Evolutionary conservation across 1,139 yeast species (phyloP), one percentile per base, ranked within the genome.

Genomic region (Yueomyces sp.): DNA sequence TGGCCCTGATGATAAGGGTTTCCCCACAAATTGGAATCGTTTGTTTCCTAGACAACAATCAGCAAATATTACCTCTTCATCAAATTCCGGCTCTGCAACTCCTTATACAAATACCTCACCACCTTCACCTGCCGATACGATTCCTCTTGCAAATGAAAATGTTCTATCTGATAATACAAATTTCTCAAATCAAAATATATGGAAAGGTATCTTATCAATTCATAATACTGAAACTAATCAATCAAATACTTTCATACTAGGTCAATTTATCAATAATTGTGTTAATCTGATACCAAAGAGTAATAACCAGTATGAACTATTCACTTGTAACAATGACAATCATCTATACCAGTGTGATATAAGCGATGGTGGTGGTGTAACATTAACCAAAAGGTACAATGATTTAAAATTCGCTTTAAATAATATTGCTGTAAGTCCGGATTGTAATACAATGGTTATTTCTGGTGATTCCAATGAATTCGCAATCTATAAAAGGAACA

Each of bases 321-420:
- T 75, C 50, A 76, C 84, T 12, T 86, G 96, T 62, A 87, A 86
- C 59, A 87, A 87, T 57, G 96, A 87, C 59, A 74, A 77, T 40
- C 68, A 73, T 45, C 64, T 87, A 43, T 86, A 87, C 59, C 67
- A 73, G 45, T 70, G 84, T 44, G 81, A 79, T 50, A 68, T 85
- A 28, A 55, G 60, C 46, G 68, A 72, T 45, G 69, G 75, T n/a
- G 61, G 69, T 4, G 9, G 6, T 29, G 64, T 75, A 28, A 62
- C 57, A 35, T 44, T 60, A 5, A 56, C 67, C 2, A 57, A 62
- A 27, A 61, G 66, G 39, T 64, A 67, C 36, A 54, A 74, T 12
- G 68, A 69, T 47, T 58, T 77, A 47, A 69, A 70, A 4, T 69
- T 70, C 40, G 74, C 82, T 1, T 59, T 78, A 42, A 79, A 79